Base-by-base conservation (phyloP, 208 protist species). In the Acanthamoeba polyphaga region DNA sequence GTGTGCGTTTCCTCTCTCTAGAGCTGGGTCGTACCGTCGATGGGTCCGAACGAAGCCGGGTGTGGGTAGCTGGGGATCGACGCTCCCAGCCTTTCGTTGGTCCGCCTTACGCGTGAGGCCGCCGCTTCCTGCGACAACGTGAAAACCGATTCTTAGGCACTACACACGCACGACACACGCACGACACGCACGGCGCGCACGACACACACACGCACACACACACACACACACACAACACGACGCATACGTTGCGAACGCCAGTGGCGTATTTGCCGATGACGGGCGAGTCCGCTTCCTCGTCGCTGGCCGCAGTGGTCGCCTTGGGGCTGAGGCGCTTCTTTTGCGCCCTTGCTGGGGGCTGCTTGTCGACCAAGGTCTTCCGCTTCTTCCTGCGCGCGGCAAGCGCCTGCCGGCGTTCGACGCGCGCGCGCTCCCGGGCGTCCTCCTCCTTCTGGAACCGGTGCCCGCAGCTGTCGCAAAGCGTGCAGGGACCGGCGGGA, bases 21-120 rank as follows among this genome's bases (percentile, higher is more conserved):
- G 22, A 1, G 6, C 66, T 1, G 12, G 32, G 34, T 24, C 72
- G 38, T 51, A 82, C 74, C 38, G 2, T 82, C 38, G 24, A 82
- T 46, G 38, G 74, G 74, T 4, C 74, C 74, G 46, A 82, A 82
- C 24, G 74, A 53, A 15, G 74, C n/a, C 46, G 74, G 74, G 2
- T 82, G 74, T 17, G 74, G 74, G 43, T 82, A 82, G 38, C 53
- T 82, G 46, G 74, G 74, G 24, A 82, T 82, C 43, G 32, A 53
- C 32, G 74, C 32, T 1, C 74, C 74, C 15, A 82, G 74, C 74
- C 53, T 82, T 27, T 46, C 46, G 74, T 82, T 82, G 34, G 43
- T 82, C 46, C 74, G 34, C 6, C 74, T 13, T 4, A 53, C 46
- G 19, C 74, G 74, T 7, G 9, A n/a, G 29, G 74, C 74, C 10